Percentiles rank a stretch among this genome's conserved stretches.
Evolutionary conservation across 1,284 basidiomycete genomes (phyloP).

Genomic region (Kalmanozyma brasiliensis): DNA sequence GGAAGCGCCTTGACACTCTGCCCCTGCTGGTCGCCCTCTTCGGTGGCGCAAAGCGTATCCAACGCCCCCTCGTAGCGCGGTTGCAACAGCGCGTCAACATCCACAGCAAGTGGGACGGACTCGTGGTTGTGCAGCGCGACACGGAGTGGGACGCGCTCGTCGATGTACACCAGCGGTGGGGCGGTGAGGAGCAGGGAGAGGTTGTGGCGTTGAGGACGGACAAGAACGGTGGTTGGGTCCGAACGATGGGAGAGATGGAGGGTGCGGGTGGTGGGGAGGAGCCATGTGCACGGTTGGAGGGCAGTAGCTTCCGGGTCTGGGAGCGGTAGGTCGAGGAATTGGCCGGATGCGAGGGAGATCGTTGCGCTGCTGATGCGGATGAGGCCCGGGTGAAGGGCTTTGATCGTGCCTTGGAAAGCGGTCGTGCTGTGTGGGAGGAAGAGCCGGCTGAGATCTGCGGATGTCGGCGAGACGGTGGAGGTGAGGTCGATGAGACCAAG

Average conservation of each 20-base stretch:
- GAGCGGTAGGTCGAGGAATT: slow-evolving; percentile 1
- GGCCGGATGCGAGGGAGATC: not conserved
- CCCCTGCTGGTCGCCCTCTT: not conserved
- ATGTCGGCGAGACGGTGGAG: not conserved
- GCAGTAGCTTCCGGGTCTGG: not conserved
- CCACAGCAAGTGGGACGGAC: not conserved
- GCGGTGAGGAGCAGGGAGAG: not conserved
- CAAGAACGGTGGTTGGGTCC: slow-evolving; percentile 1
- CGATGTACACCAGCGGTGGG: slow-evolving; percentile 13
- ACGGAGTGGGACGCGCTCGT: slow-evolving; percentile 25
- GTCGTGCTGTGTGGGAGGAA: not conserved
- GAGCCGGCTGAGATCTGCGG: slow-evolving; percentile 2
- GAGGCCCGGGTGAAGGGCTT: not conserved
- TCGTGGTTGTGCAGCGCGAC: slow-evolving; percentile 29
- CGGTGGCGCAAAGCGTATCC: slow-evolving; percentile 3
- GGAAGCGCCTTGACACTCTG: not conserved
- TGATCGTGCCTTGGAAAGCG: slow-evolving; percentile 18
- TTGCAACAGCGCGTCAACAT: slow-evolving; percentile 24
- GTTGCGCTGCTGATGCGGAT: not conserved
- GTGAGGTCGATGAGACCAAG: slow-evolving; percentile 11
- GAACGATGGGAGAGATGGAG: slow-evolving; percentile 11
- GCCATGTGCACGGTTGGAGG: slow-evolving; percentile 9
- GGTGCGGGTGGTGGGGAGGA: slow-evolving; percentile 6
- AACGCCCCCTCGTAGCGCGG: slow-evolving; percentile 33
- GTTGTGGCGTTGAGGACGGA: slow-evolving; percentile 1